A percentile compares a stretch with the other conserved stretches of the same genome.
Evolutionary conservation across 2,329 filamentous ascomycete species (phyloP).

Genomic region (Pezicula neosporulosa): DNA sequence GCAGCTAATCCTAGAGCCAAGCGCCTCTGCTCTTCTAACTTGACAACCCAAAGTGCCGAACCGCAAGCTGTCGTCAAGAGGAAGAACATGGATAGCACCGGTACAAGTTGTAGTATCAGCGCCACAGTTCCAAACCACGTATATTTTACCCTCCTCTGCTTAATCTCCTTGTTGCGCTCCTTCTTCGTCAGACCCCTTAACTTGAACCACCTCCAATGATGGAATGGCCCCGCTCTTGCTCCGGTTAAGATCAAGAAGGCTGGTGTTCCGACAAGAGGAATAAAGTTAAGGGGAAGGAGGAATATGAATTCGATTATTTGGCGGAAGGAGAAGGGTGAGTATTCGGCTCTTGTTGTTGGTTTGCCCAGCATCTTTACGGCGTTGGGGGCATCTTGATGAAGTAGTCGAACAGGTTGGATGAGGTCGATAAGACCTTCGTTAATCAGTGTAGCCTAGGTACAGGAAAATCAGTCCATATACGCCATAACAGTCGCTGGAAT

Average conservation of each 20-base stretch:
- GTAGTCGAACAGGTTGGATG: constrained; percentile 61
- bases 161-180: constrained; percentile 68
- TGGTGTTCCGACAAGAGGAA: constrained; percentile 78
- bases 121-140: constrained; percentile 54
- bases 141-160: constrained; percentile 72
- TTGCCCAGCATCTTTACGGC: constrained; percentile 80
- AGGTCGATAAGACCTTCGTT: constrained; percentile 69
- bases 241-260: constrained; percentile 88
- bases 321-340: constrained; percentile 85
- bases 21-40: constrained; percentile 58
- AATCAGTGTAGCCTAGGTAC: constrained; percentile 66
- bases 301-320: constrained; percentile 84
- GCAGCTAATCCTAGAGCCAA: constrained; percentile 12
- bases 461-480: not conserved
- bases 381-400: constrained; percentile 64
- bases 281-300: constrained; percentile 79
- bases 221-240: constrained; percentile 79
- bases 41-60: constrained; percentile 80
- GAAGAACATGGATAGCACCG: constrained; percentile 90
- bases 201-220: constrained; percentile 89
- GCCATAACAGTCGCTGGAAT: not conserved
- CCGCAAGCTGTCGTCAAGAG: constrained; percentile 83
- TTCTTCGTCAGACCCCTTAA: constrained; percentile 71
- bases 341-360: constrained; percentile 71
- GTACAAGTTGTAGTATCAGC: constrained; percentile 69